Conservation (phyloP, 2,329 filamentous ascomycete species). For the Neofusicoccum sp. region DNA sequence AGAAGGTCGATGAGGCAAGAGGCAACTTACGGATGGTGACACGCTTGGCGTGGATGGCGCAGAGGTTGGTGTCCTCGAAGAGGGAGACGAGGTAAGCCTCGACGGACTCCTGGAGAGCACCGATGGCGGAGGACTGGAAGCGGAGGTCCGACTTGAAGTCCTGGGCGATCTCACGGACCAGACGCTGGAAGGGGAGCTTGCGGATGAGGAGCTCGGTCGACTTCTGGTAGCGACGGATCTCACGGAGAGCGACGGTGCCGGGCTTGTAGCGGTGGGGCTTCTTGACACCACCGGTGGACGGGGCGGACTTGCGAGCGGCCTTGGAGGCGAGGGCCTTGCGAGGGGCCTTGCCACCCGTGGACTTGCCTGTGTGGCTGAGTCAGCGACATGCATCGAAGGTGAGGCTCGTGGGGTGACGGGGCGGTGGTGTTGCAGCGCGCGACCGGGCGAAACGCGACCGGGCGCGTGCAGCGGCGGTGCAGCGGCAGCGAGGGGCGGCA, state of each 20-base stretch:
- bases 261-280: conserved; percentile 57
- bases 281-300: conserved; percentile 77
- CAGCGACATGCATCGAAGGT: conserved; percentile 22
- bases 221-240: conserved; percentile 89
- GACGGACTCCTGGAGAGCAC: conserved; percentile 90
- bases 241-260: conserved; percentile 82
- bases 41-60: conserved; percentile 93
- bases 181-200: conserved; percentile 76
- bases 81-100: conserved; percentile 94
- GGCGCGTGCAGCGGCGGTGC: conserved; percentile 20
- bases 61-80: conserved; percentile 96
- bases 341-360: conserved; percentile 69
- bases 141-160: conserved; percentile 69
- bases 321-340: conserved; percentile 99
- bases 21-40: conserved; percentile 69
- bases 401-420: conserved; percentile 14
- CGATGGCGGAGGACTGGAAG: conserved; percentile 95
- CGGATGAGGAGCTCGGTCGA: conserved; percentile 81
- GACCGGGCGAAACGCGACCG: conserved; percentile 21
- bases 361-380: conserved; percentile 60
- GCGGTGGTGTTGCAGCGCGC: conserved; percentile 13
- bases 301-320: conserved; percentile 96
- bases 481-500: conserved; percentile 23
- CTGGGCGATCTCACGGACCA: conserved; percentile 74
- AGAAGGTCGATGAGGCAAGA: conserved; percentile 18